A percentile compares a stretch with the other conserved stretches of the same genome.
These are phyloP conservation scores for Kwoniella sp. DNA, from an alignment of 768 basidiomycete genomes.

Conservation along the genomic window DNA sequence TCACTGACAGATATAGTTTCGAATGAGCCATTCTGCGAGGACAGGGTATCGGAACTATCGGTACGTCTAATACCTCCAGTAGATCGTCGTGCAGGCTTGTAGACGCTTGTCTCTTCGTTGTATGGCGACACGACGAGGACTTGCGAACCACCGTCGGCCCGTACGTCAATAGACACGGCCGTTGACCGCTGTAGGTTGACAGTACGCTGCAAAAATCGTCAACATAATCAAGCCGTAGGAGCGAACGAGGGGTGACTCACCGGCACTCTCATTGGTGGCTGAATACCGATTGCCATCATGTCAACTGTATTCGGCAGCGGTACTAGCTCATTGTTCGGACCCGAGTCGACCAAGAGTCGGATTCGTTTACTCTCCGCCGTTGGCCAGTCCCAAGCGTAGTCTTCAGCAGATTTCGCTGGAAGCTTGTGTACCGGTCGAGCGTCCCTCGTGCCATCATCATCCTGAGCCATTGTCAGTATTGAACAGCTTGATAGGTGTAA, in stretches of 20 bases:
- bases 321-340: conserved; percentile 14
- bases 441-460: conserved; percentile 30
- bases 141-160: conserved; percentile 83
- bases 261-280: conserved; percentile 72
- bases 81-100: conserved; percentile 70
- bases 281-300: conserved; percentile 91
- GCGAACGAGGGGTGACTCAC: conserved; percentile 15
- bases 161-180: conserved; percentile 84
- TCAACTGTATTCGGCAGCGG: conserved; percentile 69
- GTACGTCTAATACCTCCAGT: conserved; percentile 59
- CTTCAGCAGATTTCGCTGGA: conserved; percentile 59
- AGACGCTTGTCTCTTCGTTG: conserved; percentile 78
- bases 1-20: conserved; percentile 78
- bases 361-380: conserved; percentile 80
- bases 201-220: conserved; percentile 17
- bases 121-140: conserved; percentile 85
- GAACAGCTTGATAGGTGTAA: not conserved
- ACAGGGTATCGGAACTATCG: conserved; percentile 70
- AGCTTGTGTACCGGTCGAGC: conserved; percentile 54
- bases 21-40: conserved; percentile 65
- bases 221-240: no score
- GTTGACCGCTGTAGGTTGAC: conserved; percentile 60
- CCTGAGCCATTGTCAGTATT: not conserved
- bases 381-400: conserved; percentile 94
- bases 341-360: conserved; percentile 64